Conservation (phyloP, 768 basidiomycete species). For the Filobasidium floriforme region DNA sequence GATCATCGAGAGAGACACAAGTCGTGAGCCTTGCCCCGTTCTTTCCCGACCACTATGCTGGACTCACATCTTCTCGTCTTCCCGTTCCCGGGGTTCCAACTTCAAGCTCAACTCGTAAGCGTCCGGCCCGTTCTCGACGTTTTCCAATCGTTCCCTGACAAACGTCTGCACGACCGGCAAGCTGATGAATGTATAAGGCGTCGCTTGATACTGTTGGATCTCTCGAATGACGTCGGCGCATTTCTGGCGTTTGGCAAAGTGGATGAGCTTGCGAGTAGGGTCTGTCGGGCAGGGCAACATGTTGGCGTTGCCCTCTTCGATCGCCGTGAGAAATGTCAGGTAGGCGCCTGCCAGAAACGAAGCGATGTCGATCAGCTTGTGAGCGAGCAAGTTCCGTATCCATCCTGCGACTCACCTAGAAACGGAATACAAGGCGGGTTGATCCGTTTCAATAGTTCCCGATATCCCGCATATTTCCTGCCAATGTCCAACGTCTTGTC, state of each 20-base stretch:
- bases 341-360: conserved; percentile 63
- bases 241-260: conserved; percentile 91
- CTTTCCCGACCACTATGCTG: too few species aligned
- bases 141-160: conserved; percentile 67
- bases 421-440: conserved; percentile 94
- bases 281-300: conserved; percentile 48
- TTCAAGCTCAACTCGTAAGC: conserved; percentile 74
- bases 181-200: conserved; percentile 73
- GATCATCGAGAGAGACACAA: background rate
- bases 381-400: too few species aligned
- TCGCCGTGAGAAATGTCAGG: conserved; percentile 92
- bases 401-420: conserved; percentile 57
- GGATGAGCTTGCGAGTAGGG: conserved; percentile 54
- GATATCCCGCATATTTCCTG: conserved; percentile 90
- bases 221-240: conserved; percentile 94
- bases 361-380: background rate
- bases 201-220: conserved; percentile 91
- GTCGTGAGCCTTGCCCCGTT: too few species aligned
- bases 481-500: conserved; percentile 86
- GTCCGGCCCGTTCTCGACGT: conserved; percentile 50
- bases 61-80: conserved; percentile 81
- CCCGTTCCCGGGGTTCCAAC: conserved; percentile 85
- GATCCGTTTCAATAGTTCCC: conserved; percentile 69
- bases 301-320: conserved; percentile 92
- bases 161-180: conserved; percentile 63